These are phyloP conservation scores for Oxytropis ochrocephala DNA, from an alignment of 306 rosid species.

Conservation along the genomic window DNA sequence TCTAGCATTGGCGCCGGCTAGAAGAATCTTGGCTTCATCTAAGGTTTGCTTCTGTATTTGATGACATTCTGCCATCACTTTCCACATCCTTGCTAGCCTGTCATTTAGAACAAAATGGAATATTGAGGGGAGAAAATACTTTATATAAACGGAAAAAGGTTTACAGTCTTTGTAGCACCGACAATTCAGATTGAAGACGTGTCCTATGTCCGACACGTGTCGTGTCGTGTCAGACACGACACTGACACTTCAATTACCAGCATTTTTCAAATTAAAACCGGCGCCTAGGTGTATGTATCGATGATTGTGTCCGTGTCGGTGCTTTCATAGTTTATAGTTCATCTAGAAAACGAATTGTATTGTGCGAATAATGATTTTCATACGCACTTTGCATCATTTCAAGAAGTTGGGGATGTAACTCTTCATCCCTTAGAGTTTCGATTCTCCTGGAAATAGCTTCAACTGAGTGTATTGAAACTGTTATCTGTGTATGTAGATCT, in stretches of 20 bases:
- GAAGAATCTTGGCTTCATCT: constrained; percentile 74
- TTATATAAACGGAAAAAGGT: neutral
- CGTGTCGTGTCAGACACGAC: too few species aligned
- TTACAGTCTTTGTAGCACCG: neutral
- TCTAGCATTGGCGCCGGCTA: constrained; percentile 51
- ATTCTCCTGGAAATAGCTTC: constrained; percentile 80
- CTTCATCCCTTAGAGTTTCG: constrained; percentile 81
- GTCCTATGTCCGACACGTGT: too few species aligned
- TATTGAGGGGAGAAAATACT: too few species aligned
- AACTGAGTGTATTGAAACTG: constrained; percentile 84
- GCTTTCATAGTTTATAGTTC: too few species aligned
- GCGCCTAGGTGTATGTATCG: too few species aligned
- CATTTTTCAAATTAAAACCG: too few species aligned
- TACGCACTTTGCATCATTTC: constrained; percentile 64
- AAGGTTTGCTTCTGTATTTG: constrained; percentile 62
- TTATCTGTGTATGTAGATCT: constrained; percentile 80
- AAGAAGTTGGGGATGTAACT: constrained; percentile 86
- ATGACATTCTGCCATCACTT: constrained; percentile 88
- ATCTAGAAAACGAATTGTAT: neutral
- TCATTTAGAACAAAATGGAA: neutral
- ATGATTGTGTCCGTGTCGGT: too few species aligned
- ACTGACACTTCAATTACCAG: too few species aligned
- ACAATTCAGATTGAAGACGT: too few species aligned
- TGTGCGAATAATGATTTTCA: constrained; percentile 8
- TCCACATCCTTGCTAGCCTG: constrained; percentile 96